Evolutionary conservation across 2,329 filamentous ascomycete species (phyloP).

Genomic region (Fusarium protoensiforme): DNA sequence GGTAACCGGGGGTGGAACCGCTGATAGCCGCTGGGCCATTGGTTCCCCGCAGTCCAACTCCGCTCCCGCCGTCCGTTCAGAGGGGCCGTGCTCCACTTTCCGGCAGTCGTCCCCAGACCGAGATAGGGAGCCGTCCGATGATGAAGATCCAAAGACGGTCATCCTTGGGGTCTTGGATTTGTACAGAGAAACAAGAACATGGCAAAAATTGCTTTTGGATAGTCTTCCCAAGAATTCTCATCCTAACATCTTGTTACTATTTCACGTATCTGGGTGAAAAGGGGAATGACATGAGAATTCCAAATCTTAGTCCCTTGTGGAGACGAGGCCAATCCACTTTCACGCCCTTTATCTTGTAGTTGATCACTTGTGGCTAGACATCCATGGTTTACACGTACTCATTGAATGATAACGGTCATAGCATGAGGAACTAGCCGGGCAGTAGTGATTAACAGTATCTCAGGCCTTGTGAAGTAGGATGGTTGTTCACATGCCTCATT

Average conservation of each 20-base stretch:
- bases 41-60: slow-evolving; percentile 24
- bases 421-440: not conserved
- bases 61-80: slow-evolving; percentile 5
- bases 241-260: not conserved
- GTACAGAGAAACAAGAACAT: not conserved
- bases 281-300: not conserved
- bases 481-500: not conserved
- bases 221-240: too few species aligned
- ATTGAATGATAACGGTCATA: not conserved
- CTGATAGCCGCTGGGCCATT: slow-evolving; percentile 24
- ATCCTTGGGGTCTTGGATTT: not conserved
- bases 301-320: not conserved
- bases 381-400: not conserved
- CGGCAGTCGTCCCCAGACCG: not conserved
- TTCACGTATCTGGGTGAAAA: not conserved
- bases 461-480: not conserved
- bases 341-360: slow-evolving; percentile 12
- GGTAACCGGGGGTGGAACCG: slow-evolving; percentile 23
- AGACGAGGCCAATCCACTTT: not conserved
- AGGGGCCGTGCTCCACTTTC: not conserved
- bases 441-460: not conserved
- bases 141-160: not conserved
- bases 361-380: not conserved
- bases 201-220: not conserved
- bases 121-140: not conserved